phyloP scores from a whole-genome alignment of 2,329 filamentous ascomycete species.

The Apiospora pterosperma region DNA sequence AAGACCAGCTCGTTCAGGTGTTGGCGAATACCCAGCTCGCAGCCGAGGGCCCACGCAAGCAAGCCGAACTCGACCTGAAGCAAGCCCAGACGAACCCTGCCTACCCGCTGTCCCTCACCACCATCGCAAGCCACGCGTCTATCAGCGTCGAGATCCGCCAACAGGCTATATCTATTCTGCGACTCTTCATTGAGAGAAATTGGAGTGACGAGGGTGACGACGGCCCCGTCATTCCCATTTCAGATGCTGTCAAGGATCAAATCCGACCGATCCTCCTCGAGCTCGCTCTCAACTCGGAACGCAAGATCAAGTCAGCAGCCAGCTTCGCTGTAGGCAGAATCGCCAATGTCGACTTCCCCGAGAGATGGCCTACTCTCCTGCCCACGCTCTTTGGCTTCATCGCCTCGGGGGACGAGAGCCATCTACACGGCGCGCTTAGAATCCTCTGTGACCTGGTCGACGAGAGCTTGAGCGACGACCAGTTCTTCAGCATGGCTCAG shows the following conservation, averaged over 20 bases:
- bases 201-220: conserved; percentile 79
- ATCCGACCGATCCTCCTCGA: conserved; percentile 74
- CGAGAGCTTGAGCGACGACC: conserved; percentile 87
- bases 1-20: conserved; percentile 86
- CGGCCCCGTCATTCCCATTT: conserved; percentile 60
- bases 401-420: conserved; percentile 68
- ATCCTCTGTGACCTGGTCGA: conserved; percentile 89
- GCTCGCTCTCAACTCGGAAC: conserved; percentile 71
- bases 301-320: conserved; percentile 84
- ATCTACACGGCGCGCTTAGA: conserved; percentile 84
- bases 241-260: conserved; percentile 69
- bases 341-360: conserved; percentile 87
- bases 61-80: conserved; percentile 80
- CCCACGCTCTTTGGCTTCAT: conserved; percentile 77
- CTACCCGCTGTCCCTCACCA: conserved; percentile 76
- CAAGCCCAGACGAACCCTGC: conserved; percentile 64
- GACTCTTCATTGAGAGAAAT: conserved; percentile 77
- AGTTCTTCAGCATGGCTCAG: conserved; percentile 87
- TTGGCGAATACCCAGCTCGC: conserved; percentile 82
- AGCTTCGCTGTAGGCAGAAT: conserved; percentile 88
- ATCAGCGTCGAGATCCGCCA: conserved; percentile 76
- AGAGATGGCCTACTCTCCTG: conserved; percentile 89
- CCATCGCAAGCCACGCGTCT: conserved; percentile 74
- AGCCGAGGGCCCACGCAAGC: conserved; percentile 72
- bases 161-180: conserved; percentile 74